Evolutionary conservation across 108 stramenopile genomes (phyloP), one percentile per base, ranked within the genome.

Genomic region (Fragilariopsis cylindrus): DNA sequence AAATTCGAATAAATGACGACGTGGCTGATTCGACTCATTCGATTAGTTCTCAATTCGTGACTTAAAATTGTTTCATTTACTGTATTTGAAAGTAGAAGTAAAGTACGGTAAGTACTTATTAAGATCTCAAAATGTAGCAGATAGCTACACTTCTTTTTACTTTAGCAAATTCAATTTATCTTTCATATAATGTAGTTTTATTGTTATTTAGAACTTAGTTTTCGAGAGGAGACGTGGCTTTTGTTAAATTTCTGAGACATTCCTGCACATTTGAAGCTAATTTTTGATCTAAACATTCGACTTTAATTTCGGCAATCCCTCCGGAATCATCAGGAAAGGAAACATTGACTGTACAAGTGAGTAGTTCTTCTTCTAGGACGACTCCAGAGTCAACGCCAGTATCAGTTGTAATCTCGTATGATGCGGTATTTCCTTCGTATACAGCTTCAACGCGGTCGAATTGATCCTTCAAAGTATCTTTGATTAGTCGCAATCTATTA

Each of bases 341-440:
- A 4, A 93, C 92, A 57, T 77, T 87, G 39, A 82, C 91, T 15
- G 71, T 80, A 69, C 92, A 93, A 7, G 76, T 64, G 9, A 93
- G 57, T 5, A 30, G 54, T 21, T 76, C 88, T 42, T 74, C 78
- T 16, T 87, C 87, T 18, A 76, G 77, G 0, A 57, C 76, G 4
- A 48, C 57, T 40, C 45, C 69, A 1, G 85, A 63, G 11, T 76
- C 85, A 16, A 79, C 54, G 12, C 81, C 85, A 44, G 77, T 75
- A 72, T 96, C 95, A 30, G 87, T 80, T 66, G 79, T 79, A 48
- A 96, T 88, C 63, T 92, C 92, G 71, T 79, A 96, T 39, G 88
- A 83, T 21, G 71, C 95, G 30, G 70, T 78, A 21, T 76, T 80
- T 11, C 87, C 90, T 80, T 96, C 95, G 67, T 87, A 93, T 1